Base-by-base conservation (phyloP, 2,329 filamentous ascomycete genomes). In the Penicillium sclerotiorum region DNA sequence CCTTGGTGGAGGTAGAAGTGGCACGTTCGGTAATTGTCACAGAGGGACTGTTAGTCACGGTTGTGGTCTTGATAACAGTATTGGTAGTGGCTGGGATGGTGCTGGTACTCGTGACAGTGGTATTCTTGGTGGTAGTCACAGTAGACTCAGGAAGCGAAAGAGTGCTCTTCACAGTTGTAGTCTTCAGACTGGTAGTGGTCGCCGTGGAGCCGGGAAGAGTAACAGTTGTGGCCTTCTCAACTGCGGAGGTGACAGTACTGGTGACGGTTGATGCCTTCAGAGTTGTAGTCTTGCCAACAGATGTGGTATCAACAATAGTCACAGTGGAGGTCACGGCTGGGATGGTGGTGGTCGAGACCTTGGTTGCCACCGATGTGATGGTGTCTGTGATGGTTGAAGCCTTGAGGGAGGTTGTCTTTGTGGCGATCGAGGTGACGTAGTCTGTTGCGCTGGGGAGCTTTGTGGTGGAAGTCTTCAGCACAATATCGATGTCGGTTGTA, bases 41-140 rank as follows among this genome's bases (percentile, higher is more conserved):
- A 2, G 62, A 62, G 5, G 54, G 51, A 4, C 35, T 35, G n/a
- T 59, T 56, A 2, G 45, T 53, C 2, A 57, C 57, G 7, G 55
- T 50, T 3, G 57, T 62, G 3, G 56, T 58, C 41, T 56, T 61
- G 13, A 52, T 27, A 21, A 59, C 23, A 8, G 60, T 67, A 48
- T 53, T 64, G 5, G 57, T 58, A 6, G 62, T 55, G 5, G 57
- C 59, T 12, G 60, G 50, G 23, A 60, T 51, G 20, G 57, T 55
- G 44, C 56, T 36, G 1, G 61, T 63, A n/a, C 40, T 49, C 32
- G 57, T 58, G 4, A 54, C 18, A 1, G 52, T 58, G 5, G 32
- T 47, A 13, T 30, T 47, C 25, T 50, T 47, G 3, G 53, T 58
- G 20, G 30, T 42, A 18, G 54, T 62, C 20, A 49, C 41, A 12